Evolutionary conservation across 257 asterid species (phyloP), one percentile per base, ranked within the genome.

Genomic region (Voacanga thouarsii): DNA sequence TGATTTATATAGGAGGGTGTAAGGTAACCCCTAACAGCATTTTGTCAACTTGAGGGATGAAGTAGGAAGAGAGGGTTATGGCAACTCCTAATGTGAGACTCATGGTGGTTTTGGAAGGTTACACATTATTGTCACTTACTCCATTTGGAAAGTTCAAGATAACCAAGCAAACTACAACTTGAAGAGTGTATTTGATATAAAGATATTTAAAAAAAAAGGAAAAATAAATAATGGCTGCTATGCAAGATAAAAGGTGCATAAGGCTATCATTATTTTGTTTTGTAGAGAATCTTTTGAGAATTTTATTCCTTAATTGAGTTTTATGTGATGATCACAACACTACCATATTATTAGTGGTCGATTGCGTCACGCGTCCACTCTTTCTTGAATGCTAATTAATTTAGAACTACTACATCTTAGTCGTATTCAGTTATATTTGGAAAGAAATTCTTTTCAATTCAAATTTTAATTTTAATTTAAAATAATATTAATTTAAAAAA

Each of bases 101-200:
- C 55, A 41, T 14, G 4, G 7, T 43, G 53, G 74, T 44, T 69
- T 69, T 69, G 33, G 74, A 69, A 44, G 74, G 56, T 70, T 23
- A 44, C 6, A 24, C 56, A 44, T 70, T 70, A 44, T 70, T 70
- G 26, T 70, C 56, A 56, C 56, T 37, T 74, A 21, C 79, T 37
- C 57, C 2, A 24, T 75, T 80, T 74, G 83, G 74, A 84, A 78
- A 72, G 39, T 33, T 66, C 57, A 49, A 72, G 50, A 50, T 30
- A 70, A 57, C 64, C 82, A 82, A 78, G 85, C 85, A 81, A 83
- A 84, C 7, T 75, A 23, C 67, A 8, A 81, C 41, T 83, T 37
- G 81, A 75, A 28, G 80, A 81, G 84, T 74, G 39, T 60, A 67
- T 80, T 50, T 44, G 66, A 56, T 6, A 30, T 21, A 11, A 28